phyloP scores from a whole-genome alignment of 441 rosid genomes.

The Adansonia grandidieri region DNA sequence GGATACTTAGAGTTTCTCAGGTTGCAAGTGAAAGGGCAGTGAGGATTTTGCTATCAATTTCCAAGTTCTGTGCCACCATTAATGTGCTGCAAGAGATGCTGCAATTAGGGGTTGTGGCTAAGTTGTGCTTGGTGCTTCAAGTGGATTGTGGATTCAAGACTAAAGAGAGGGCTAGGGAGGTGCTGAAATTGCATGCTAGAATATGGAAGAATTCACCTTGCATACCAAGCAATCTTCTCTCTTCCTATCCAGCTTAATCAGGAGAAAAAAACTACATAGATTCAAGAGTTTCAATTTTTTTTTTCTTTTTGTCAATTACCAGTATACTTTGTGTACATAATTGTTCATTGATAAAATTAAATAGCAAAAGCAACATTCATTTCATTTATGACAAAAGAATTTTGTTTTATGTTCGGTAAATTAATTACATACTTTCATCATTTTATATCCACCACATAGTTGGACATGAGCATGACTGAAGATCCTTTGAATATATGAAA shows the following conservation, averaged over 20 bases:
- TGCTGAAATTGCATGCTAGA: conserved; percentile 67
- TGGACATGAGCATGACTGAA: too few species aligned
- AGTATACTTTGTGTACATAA: neutral
- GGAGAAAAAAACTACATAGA: conserved; percentile 11
- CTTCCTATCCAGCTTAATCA: conserved; percentile 56
- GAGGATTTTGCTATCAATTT: conserved; percentile 60
- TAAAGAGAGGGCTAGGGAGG: conserved; percentile 69
- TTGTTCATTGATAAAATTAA: conserved; percentile 19
- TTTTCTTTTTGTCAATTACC: neutral
- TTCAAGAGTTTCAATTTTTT: neutral
- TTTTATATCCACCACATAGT: too few species aligned
- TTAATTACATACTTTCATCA: neutral
- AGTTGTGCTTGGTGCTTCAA: conserved; percentile 76
- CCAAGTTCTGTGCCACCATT: conserved; percentile 61
- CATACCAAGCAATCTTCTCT: conserved; percentile 50
- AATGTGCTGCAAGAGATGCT: conserved; percentile 70
- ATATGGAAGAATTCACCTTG: conserved; percentile 83
- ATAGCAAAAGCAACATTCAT: neutral
- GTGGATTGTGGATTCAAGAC: conserved; percentile 51
- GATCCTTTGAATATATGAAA: too few species aligned
- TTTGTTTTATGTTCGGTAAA: neutral
- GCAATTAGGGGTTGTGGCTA: conserved; percentile 75
- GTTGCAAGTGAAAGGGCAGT: conserved; percentile 75
- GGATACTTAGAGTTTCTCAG: conserved; percentile 81
- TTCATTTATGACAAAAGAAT: neutral